phyloP scores from a whole-genome alignment of 2,329 filamentous ascomycete species.

The Cladosporium sp. region DNA sequence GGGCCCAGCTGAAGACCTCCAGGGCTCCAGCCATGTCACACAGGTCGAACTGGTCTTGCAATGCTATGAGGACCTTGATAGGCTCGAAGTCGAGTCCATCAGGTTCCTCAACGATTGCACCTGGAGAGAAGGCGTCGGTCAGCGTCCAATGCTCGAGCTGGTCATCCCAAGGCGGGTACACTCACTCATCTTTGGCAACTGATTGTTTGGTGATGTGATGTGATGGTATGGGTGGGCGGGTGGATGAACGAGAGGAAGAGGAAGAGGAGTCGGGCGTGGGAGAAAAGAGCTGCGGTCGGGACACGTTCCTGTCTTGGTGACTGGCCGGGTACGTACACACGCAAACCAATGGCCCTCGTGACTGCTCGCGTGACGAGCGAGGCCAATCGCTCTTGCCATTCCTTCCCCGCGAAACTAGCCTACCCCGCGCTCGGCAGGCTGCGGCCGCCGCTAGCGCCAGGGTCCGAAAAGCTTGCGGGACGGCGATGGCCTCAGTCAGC shows the following conservation, averaged over 20 bases:
- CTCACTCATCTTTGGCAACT: conserved; percentile 14
- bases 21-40: conserved; percentile 53
- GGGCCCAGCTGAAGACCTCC: conserved; percentile 50
- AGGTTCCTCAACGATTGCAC: conserved; percentile 42
- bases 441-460: neutral
- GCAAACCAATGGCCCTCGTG: neutral
- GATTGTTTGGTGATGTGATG: conserved; percentile 1
- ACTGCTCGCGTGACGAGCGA: neutral
- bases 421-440: neutral
- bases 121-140: neutral
- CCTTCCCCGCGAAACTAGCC: neutral
- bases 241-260: conserved; percentile 1
- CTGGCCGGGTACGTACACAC: neutral
- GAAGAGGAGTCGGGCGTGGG: conserved; percentile 2
- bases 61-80: conserved; percentile 56
- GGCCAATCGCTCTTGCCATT: neutral
- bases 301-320: conserved; percentile 5
- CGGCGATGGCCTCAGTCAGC: no score
- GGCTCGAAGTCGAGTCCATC: conserved; percentile 32
- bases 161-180: neutral
- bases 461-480: neutral
- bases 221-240: neutral
- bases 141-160: neutral
- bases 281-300: conserved; percentile 9
- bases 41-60: conserved; percentile 51